Evolutionary conservation across 1,284 basidiomycete species (phyloP), one percentile per base, ranked within the genome.

Genomic region (Rhodotorula mucilaginosa): DNA sequence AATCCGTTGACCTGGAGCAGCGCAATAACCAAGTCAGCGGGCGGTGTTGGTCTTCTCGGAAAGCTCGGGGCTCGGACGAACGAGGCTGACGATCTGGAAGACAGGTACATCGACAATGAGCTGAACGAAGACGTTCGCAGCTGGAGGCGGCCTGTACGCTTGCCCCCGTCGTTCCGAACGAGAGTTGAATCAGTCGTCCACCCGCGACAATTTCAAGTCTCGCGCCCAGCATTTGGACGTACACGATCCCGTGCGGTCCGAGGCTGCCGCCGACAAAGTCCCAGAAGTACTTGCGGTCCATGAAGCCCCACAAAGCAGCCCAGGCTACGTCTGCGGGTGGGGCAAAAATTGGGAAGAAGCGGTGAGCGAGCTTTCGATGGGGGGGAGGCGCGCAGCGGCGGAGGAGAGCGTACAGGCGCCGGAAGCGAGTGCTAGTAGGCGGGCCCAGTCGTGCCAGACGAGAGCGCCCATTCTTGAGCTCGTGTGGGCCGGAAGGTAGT

Each of bases 261-360:
- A 78, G 76, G 0, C 39, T 65, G 6, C 76, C 80, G 21, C 78
- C 80, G 49, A 81, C 60, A 48, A 70, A 83, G 64, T 94, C 92
- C 88, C 90, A 93, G 83, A 93, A 92, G 85, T 91, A 93, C 82
- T 94, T 93, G 81, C 91, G 90, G 83, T 87, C 93, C 76, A 90
- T 83, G 19, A 93, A 81, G 29, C 87, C 91, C 82, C 86, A 93
- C 81, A 90, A 89, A 48, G 85, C 83, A 31, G 89, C 87, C 91
- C 90, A 92, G 6, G 91, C 82, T 68, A 88, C 86, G 80, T 91
- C 91, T 93, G 71, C 34, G 48, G 56, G 56, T 16, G 56, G 26
- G 19, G 58, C 23, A 7, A 44, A 23, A 21, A 31, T 21, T 1
- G 26, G 31, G 7, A 23, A 48, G 21, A 16, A 18, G 51, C n/a